Evolutionary conservation across 352 stramenopile species (phyloP), one percentile per base, ranked within the genome.

Genomic region (Pythium aristosporum): DNA sequence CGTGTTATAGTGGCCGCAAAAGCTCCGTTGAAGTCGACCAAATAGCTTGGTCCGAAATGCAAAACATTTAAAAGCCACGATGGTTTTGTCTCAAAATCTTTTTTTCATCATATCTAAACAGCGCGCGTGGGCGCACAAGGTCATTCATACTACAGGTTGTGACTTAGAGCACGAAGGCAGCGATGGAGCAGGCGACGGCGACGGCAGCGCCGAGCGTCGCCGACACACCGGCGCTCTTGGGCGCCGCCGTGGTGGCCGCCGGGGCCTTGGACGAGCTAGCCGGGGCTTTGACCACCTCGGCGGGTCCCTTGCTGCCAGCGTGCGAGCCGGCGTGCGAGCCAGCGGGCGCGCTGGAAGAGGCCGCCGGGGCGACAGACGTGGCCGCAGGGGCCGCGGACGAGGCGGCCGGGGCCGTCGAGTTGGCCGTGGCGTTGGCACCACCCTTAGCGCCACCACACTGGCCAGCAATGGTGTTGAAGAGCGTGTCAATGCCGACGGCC

Each of bases 161-260:
- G 6, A 8, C 47, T 69, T 69, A 69, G n/a, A 69, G 55, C 36
- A 55, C 62, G 39, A 69, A 54, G 3, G 62, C 55, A 23, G 62
- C 62, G 48, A 69, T 54, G 47, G 54, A 69, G 62, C 48, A 64
- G 16, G 62, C 62, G 30, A 69, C 55, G 36, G 62, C 62, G 10
- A 69, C 62, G 28, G 62, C 62, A n/a, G 60, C 60, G 25, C 60
- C 60, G 20, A 67, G 20, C 50, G 60, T 67, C 42, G 51, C 60
- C 39, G 60, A 59, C 23, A 65, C 59, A 59, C 49, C 59, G n/a
- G 60, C 51, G 41, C 49, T 61, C 50, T 48, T 56, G 34, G 60
- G 53, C 13, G 60, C 30, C 32, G 60, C 42, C 18, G 60, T 53
- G 30, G 60, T 61, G 9, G 60, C 32, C 9, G 34, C 57, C 30